Conservation (phyloP, 192 early-diverging fungal genomes). For the Globomyces pollinis-pini region DNA sequence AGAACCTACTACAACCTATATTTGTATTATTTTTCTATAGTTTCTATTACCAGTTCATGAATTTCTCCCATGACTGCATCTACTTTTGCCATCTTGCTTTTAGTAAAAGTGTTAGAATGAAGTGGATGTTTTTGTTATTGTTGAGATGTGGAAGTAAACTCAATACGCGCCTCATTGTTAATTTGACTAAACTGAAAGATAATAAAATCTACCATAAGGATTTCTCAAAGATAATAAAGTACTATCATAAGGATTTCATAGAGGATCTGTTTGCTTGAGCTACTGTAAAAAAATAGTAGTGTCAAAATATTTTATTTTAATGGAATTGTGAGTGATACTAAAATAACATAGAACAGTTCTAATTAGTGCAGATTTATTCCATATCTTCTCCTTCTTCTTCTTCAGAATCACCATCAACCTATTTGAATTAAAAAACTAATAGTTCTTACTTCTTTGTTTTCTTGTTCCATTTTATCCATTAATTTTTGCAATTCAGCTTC, state of each 20-base stretch:
- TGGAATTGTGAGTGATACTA: not conserved
- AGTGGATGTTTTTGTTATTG: not conserved
- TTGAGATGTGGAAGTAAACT: constrained; percentile 4
- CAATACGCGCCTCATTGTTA: too few species aligned
- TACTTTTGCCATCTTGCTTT: constrained; percentile 25
- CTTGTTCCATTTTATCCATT: constrained; percentile 81
- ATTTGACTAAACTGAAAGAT: too few species aligned
- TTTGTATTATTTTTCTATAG: not conserved
- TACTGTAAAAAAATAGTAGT: not conserved
- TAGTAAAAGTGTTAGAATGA: not conserved
- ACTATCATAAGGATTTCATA: not conserved
- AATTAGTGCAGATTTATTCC: not conserved
- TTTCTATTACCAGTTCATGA: constrained; percentile 19
- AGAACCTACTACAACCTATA: constrained; percentile 50
- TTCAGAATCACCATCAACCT: not conserved
- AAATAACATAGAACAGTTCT: not conserved
- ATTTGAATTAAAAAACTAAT: too few species aligned
- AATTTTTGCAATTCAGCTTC: constrained; percentile 87
- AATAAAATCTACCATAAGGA: not conserved
- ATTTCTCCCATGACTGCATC: constrained; percentile 19
- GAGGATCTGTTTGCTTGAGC: not conserved
- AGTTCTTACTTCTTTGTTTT: constrained; percentile 89
- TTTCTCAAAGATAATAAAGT: not conserved
- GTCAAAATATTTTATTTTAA: not conserved
- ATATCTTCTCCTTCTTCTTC: not conserved